Evolutionary conservation across 108 stramenopile genomes (phyloP).

Genomic region (Cyclostephanos tholiformis): DNA sequence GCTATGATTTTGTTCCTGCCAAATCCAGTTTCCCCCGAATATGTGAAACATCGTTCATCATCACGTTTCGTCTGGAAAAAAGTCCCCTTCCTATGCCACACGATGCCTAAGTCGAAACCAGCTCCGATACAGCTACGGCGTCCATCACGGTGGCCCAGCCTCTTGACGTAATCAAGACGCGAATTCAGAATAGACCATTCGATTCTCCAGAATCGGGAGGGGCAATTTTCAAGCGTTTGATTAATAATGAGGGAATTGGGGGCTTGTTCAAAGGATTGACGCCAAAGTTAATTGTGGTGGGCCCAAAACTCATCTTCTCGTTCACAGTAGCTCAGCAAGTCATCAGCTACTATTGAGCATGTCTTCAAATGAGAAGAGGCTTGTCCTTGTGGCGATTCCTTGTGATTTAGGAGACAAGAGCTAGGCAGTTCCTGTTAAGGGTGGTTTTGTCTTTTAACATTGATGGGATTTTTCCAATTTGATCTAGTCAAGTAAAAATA

Average conservation of each 20-base stretch:
- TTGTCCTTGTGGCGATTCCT: neutral
- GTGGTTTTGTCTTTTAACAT: neutral
- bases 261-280: constrained; percentile 82
- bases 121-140: constrained; percentile 60
- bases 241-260: constrained; percentile 66
- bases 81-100: constrained; percentile 4
- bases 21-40: no score
- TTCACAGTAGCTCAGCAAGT: constrained; percentile 83
- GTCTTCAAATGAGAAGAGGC: constrained; percentile 28
- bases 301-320: constrained; percentile 81
- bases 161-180: constrained; percentile 79
- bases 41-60: no score
- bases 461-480: neutral
- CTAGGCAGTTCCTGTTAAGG: neutral
- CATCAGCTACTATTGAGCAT: constrained; percentile 63
- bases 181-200: constrained; percentile 76
- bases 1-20: no score
- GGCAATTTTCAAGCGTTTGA: constrained; percentile 60
- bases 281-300: constrained; percentile 80
- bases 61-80: no score
- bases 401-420: neutral
- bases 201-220: constrained; percentile 71
- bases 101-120: constrained; percentile 54
- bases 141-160: constrained; percentile 76
- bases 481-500: neutral